Evolutionary conservation across 345 rosid species (phyloP), one percentile per base, ranked within the genome.

Genomic region (Gossypium anomalum): DNA sequence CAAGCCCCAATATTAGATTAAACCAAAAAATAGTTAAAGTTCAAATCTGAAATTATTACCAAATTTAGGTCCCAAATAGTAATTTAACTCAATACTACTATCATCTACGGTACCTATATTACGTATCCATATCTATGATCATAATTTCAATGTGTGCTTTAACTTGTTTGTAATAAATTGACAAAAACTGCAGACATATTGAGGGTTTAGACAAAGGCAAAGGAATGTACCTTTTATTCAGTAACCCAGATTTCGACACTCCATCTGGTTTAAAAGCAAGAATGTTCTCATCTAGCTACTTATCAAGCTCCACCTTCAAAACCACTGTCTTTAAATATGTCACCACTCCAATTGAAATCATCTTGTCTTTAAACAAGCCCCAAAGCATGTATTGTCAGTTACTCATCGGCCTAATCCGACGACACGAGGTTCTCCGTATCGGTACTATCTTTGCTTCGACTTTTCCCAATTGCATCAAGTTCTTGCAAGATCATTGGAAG

Each of bases 331-430:
- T 87, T 27, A 89, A 82, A 63, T n/a, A 75, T 22, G 77, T 61
- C 59, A 83, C 84, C 22, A 86, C 90, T 44, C 94, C 92, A 4
- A 79, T 86, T 58, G 90, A 87, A 80, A 77, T 84, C 3, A 87
- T 85, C 74, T 55, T 83, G 16, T 92, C 90, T 75, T 74, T 75
- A 6, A 90, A 89, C 77, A 75, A 72, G 82, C 85, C 81, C 63
- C 97, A 91, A 65, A 89, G 82, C 76, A 85, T 86, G 92, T 89
- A 84, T 76, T 87, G 88, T 69, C 94, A 89, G 53, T 79, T 89
- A 55, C 87, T 91, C 0, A 86, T 90, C 68, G 93, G 90, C 2
- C 73, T 92, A 53, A 78, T 80, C 17, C 90, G 82, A 70, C 83
- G 89, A 22, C 78, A 78, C 0, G 80, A 89, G 60, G 89, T 89